Base-by-base conservation (phyloP, 1,284 basidiomycete genomes). In the Ceratobasidium sp. region DNA sequence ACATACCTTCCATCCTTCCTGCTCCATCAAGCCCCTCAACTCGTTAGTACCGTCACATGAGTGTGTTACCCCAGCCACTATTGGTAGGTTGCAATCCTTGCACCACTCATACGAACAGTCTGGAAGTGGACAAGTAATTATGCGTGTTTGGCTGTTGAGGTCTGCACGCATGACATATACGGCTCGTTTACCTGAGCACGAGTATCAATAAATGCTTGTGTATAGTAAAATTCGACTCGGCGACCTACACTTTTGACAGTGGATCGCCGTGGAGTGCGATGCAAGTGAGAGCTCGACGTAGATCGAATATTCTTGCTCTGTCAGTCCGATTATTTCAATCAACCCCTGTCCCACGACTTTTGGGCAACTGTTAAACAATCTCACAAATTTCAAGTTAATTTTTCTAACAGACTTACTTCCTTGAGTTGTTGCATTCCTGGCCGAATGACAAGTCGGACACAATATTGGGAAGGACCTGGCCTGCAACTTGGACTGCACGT, bases 391-490 rank as follows among this genome's bases (percentile, higher is more conserved):
- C 31, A 51, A 45, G 26, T n/a, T 2, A 13, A 10, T 81, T 86
- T 75, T 77, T 88, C 88, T 82, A 77, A 84, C 84, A 51, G 60
- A 23, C 49, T 53, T 67, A 0, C 31, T 10, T 37, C 23, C 33
- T n/a, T n/a, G n/a, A n/a, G n/a, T n/a, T n/a, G n/a, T n/a, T 3
- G 20, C 5, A 2, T 28, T 53, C 15, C 53, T 35, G 37, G 65
- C 61, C 20, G 47, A 23, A 20, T 51, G 61, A 51, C 91, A 92
- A 13, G 84, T 80, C 0, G 91, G 91, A 80, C 91, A 92, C 4
- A 87, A 79, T 53, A 92, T 87, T 0, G 91, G 90, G 78, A 88
- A 91, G 15, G 86, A 85, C 76, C 87, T 87, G 58, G 90, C 87
- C 5, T 84, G 81, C 28, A 92, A 83, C 81, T 88, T 88, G 2